Evolutionary conservation across 352 stramenopile genomes (phyloP).

Genomic region (Phytophthora tentaculata): DNA sequence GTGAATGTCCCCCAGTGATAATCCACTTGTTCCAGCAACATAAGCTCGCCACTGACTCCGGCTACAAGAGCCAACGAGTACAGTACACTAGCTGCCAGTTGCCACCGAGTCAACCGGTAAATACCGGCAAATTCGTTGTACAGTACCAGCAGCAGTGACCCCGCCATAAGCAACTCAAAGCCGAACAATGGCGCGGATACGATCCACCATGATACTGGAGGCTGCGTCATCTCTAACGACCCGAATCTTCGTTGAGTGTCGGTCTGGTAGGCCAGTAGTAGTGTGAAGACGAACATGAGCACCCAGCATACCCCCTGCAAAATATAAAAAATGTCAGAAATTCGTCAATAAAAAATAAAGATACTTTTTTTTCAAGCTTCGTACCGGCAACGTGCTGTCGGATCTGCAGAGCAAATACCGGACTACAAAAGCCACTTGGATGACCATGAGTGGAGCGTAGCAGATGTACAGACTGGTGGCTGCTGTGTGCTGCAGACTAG

Average conservation of each 20-base stretch:
- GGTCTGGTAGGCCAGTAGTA: conserved; percentile 80
- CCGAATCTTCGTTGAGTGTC: conserved; percentile 54
- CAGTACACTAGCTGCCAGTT: conserved; percentile 74
- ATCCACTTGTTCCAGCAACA: conserved; percentile 78
- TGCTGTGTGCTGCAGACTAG: conserved; percentile 56
- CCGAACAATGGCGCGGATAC: conserved; percentile 72
- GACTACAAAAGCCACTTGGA: conserved; percentile 82
- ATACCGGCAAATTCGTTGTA: conserved; percentile 82
- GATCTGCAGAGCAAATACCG: conserved; percentile 83
- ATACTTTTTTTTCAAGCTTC: conserved; percentile 22
- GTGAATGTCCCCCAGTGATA: conserved; percentile 78
- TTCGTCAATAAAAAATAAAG: conserved; percentile 10
- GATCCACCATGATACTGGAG: conserved; percentile 74
- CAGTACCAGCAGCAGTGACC: conserved; percentile 64
- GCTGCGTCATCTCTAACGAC: conserved; percentile 24
- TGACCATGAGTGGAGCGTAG: conserved; percentile 81
- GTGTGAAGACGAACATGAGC: conserved; percentile 79
- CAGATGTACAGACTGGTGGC: conserved; percentile 80
- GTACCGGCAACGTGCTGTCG: conserved; percentile 76
- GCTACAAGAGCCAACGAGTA: conserved; percentile 74
- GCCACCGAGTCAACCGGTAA: conserved; percentile 78
- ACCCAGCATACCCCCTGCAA: conserved; percentile 78
- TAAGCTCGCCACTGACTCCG: conserved; percentile 67
- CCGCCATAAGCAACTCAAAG: conserved; percentile 68
- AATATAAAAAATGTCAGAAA: conserved; percentile 10